Base-by-base conservation (phyloP, 176 grass and related monocot species). In the Secale cereale region DNA sequence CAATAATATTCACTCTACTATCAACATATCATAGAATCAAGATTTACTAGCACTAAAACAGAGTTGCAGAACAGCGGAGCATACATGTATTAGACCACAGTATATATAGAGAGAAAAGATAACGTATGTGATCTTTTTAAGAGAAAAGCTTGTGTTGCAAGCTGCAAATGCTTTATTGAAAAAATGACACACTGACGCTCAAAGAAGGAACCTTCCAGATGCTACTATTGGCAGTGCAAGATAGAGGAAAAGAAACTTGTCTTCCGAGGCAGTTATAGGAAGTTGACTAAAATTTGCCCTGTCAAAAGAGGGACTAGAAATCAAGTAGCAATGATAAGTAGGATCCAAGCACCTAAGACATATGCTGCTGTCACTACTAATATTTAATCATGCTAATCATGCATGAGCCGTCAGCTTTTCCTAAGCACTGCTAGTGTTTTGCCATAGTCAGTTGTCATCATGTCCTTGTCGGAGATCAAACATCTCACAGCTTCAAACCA, bases 241-340 rank as follows among this genome's bases (percentile, higher is more conserved):
- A 50, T 65, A 25, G 72, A 73, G 39, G 81, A 76, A 76, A 88
- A 65, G 80, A 97, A 94, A 88, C 65, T 93, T 92, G 87, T 79
- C 76, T 79, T 87, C 31, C 48, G 83, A 88, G 82, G 89, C 85
- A 85, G 92, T 92, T 90, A 84, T 76, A 41, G 65, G 79, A 86
- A 81, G 83, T 94, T 94, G 89, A 94, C 87, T 73, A 82, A 78
- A 66, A 70, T 43, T 36, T 90, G 77, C 81, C 80, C 70, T 86
- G 82, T 84, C 85, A 85, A 85, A 85, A 73, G 33, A 86, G 70
- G 46, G 70, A 78, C 85, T 50, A 86, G 67, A 79, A 88, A 86
- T 69, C 69, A 68, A 90, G 86, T 73, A 76, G 84, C 78, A 77
- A 80, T 80, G 54, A 96, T 93, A 91, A 78, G 78, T 82, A 83